These are phyloP conservation scores for Acrodontium crateriforme DNA, from an alignment of 2,329 filamentous ascomycete genomes.

Conservation along the genomic window DNA sequence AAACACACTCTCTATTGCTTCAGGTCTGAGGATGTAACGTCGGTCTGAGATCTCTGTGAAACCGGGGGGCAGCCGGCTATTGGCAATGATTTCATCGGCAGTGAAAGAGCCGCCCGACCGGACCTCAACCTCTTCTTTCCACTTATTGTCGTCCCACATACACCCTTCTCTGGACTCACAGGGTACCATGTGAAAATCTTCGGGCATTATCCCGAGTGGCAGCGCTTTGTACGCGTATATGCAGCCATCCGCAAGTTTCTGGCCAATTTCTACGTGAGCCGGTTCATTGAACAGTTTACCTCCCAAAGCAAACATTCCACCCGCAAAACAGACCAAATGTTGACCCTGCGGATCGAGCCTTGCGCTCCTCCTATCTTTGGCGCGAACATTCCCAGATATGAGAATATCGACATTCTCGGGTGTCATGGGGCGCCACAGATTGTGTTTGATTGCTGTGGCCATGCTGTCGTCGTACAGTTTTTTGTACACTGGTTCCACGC, in stretches of 20 bases:
- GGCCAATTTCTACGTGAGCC: constrained; percentile 41
- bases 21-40: constrained; percentile 37
- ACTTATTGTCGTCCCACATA: constrained; percentile 40
- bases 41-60: constrained; percentile 31
- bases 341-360: constrained; percentile 37
- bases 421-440: constrained; percentile 37
- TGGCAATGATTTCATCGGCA: constrained; percentile 22
- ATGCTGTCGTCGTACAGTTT: constrained; percentile 43
- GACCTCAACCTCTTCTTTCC: constrained; percentile 28
- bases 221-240: constrained; percentile 48
- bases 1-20: constrained; percentile 49
- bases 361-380: constrained; percentile 12
- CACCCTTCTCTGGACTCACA: constrained; percentile 31
- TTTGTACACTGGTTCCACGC: constrained; percentile 31
- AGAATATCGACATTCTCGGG: constrained; percentile 34
- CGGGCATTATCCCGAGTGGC: constrained; percentile 47
- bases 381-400: constrained; percentile 30
- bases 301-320: constrained; percentile 49
- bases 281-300: constrained; percentile 43
- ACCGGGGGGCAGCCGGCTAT: constrained; percentile 28
- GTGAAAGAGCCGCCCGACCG: constrained; percentile 13
- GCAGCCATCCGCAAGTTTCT: constrained; percentile 45
- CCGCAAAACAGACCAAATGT: constrained; percentile 46
- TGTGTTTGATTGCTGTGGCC: constrained; percentile 29
- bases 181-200: constrained; percentile 39